Base-by-base conservation (phyloP, 1,284 basidiomycete species). In the Melampsora americana region DNA sequence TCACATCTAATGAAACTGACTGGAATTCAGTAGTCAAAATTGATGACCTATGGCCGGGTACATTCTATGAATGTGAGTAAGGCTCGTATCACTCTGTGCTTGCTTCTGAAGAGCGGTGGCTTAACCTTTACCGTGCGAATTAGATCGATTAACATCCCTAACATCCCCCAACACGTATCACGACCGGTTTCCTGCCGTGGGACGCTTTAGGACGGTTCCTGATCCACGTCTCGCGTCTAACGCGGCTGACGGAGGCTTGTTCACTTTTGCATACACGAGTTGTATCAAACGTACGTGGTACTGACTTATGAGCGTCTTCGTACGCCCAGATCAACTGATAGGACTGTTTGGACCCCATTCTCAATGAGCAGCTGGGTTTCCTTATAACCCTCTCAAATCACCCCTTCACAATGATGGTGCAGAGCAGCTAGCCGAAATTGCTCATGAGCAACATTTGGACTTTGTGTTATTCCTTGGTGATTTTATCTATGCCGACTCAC, bases 401-500 rank as follows among this genome's bases (percentile, higher is more conserved):
- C 65, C 39, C 26, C 30, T 76, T 23, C 66, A 76, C 28, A 76
- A 76, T 64, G 66, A 69, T 30, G 73, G 73, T 1, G 66, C 66
- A 61, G 59, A 69, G 20, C 73, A 76, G 30, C 35, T 76, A 16
- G 66, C 66, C 14, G 66, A 76, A 62, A 23, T 62, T 0, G 66
- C 59, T 4, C 32, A 56, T 16, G 39, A 60, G 30, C n/a, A 28
- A 7, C 59, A 68, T 26, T 26, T 76, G 6, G 73, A 76, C 32
- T 77, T 71, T 50, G 44, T 77, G 2, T 35, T 79, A 44, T 77
- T 79, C 50, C 72, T 79, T 70, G 78, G 78, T 39, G 79, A 79
- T 64, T 79, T 79, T 66, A 80, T 80, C 44, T 80, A 80, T 59
- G 79, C 75, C 28, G 73, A 72, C 35, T 44, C 65, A 4, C 66